Evolutionary conservation across 805 yeast species (phyloP).

Genomic region (Starmerella ratchasimensis): DNA sequence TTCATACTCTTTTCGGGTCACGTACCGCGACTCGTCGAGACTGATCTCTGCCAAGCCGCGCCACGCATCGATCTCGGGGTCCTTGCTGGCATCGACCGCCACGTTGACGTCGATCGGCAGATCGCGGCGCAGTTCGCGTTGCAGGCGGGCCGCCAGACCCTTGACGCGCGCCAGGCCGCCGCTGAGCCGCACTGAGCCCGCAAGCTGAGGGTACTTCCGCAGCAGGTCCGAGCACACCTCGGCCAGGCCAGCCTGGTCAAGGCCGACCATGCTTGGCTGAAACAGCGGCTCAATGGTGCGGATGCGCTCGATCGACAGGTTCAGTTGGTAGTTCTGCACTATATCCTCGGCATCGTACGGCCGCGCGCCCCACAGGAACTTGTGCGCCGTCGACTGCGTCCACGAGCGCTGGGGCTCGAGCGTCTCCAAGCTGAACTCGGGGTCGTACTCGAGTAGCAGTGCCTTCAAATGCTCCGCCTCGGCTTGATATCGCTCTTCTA

Average conservation of each 20-base stretch:
- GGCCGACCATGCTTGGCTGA: constrained; percentile 86
- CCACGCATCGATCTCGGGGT: constrained; percentile 80
- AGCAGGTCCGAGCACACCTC: constrained; percentile 63
- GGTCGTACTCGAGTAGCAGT: constrained; percentile 67
- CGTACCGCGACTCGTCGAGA: constrained; percentile 32
- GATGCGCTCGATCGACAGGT: constrained; percentile 78
- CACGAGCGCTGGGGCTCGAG: constrained; percentile 73
- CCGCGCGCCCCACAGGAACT: constrained; percentile 80
- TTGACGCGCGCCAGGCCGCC: constrained; percentile 69
- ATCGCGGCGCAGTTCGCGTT: constrained; percentile 50
- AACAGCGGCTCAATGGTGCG: constrained; percentile 84
- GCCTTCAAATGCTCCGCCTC: constrained; percentile 42
- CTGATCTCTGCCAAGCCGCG: constrained; percentile 84
- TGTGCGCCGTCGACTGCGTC: constrained; percentile 65
- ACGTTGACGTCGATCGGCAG: constrained; percentile 57
- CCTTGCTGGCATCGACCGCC: constrained; percentile 45
- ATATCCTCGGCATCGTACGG: constrained; percentile 68
- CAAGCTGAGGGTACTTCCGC: constrained; percentile 29
- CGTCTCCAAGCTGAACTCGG: constrained; percentile 73
- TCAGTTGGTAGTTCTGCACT: constrained; percentile 83
- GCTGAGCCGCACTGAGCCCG: constrained; percentile 57
- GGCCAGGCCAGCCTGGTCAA: constrained; percentile 87
- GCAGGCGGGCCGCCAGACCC: constrained; percentile 55
- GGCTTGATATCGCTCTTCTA: constrained; percentile 51
- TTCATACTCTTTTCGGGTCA: constrained; percentile 61